phyloP scores from a whole-genome alignment of 331 rosid genomes.

The Acacia pycnantha region DNA sequence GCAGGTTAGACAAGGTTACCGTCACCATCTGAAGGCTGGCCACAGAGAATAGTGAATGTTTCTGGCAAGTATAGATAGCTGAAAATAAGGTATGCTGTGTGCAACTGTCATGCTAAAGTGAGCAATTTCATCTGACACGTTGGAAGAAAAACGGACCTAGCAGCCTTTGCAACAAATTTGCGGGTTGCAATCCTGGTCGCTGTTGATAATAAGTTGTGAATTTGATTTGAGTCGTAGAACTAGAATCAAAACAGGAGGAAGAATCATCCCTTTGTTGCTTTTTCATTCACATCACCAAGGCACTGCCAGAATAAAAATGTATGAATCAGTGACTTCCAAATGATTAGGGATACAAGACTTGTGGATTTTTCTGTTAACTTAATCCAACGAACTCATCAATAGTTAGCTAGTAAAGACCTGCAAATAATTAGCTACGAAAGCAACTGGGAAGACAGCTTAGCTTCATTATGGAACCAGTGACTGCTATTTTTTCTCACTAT shows the following conservation, averaged over 20 bases:
- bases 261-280: background rate
- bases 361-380: background rate
- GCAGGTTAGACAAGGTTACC: background rate
- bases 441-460: background rate
- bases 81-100: background rate
- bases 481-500: background rate
- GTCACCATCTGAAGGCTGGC: background rate
- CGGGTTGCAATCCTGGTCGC: background rate
- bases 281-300: background rate
- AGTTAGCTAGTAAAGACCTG: background rate
- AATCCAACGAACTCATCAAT: background rate
- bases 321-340: background rate
- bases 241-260: background rate
- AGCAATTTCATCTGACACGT: background rate
- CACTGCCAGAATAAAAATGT: background rate
- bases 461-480: background rate
- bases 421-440: background rate
- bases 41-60: background rate
- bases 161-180: conserved; percentile 9
- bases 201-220: conserved; percentile 21
- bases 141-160: background rate
- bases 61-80: background rate
- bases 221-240: background rate
- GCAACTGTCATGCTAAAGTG: background rate
- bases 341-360: background rate